Conservation (phyloP, 768 basidiomycete genomes). For the Tricholoma sp. region DNA sequence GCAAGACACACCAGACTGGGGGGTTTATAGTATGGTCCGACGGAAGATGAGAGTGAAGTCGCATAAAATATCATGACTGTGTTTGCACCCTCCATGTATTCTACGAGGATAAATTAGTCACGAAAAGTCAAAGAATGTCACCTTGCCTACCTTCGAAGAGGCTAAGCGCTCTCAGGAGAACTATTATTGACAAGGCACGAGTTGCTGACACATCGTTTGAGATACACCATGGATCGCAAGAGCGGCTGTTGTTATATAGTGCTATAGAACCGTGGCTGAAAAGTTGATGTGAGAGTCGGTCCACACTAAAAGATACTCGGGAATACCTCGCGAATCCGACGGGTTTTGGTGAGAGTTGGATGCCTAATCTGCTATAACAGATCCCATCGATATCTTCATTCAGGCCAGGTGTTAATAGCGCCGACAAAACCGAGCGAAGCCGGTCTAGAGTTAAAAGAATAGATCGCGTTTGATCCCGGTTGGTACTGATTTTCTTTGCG, state of each 20-base stretch:
- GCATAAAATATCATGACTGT: slow-evolving; percentile 81
- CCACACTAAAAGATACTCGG: not conserved
- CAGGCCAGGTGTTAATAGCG: slow-evolving; percentile 64
- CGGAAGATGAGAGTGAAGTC: slow-evolving; percentile 55
- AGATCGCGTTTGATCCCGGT: slow-evolving; percentile 32
- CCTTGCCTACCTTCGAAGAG: slow-evolving; percentile 56
- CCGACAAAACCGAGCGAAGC: slow-evolving; percentile 57
- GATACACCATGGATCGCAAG: slow-evolving; percentile 62
- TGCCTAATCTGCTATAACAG: slow-evolving; percentile 53
- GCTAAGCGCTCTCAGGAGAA: slow-evolving; percentile 67
- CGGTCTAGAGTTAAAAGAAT: slow-evolving; percentile 46
- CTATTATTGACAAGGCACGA: slow-evolving; percentile 60
- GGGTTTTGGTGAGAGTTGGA: slow-evolving; percentile 30
- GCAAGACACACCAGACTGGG: slow-evolving; percentile 76
- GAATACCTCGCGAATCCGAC: slow-evolving; percentile 50
- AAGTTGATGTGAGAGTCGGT: slow-evolving; percentile 1
- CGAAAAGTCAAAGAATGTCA: not conserved
- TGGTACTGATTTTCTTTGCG: slow-evolving; percentile 48
- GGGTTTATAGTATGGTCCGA: slow-evolving; percentile 56
- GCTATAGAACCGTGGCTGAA: slow-evolving; percentile 35
- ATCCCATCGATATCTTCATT: slow-evolving; percentile 67
- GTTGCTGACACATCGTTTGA: slow-evolving; percentile 68
- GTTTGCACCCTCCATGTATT: slow-evolving; percentile 61
- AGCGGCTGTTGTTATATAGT: slow-evolving; percentile 30
- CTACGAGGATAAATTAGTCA: slow-evolving; percentile 30